Evolutionary conservation across 805 yeast genomes (phyloP), one percentile per base, ranked within the genome.

Genomic region (Lipomyces anomalus): DNA sequence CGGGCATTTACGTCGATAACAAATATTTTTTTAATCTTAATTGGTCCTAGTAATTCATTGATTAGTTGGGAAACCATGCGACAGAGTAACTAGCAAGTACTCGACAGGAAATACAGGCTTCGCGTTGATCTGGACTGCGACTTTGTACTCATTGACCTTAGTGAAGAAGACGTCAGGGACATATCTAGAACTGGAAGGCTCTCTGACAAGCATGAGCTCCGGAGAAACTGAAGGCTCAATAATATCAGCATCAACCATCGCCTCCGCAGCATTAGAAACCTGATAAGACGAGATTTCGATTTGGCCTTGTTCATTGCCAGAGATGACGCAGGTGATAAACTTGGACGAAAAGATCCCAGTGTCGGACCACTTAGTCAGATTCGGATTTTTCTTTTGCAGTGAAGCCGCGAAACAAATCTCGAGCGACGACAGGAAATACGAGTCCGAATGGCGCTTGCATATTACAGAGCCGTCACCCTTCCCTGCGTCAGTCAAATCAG

Each of bases 51-150:
- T n/a, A n/a, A n/a, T n/a, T n/a, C n/a, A n/a, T n/a, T n/a, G n/a
- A n/a, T n/a, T n/a, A n/a, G 53, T 20, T 1, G 95, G 95, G 74
- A 92, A 90, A 2, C 97, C 96, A 63, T 92, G 97, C 4, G 94
- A 82, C 51, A 90, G 67, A 1, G 96, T 81, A 0, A 90, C 95
- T 43, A 92, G 66, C 48, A 88, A 64, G 61, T 84, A 88, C 50
- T 88, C 96, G n/a, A 84, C 88, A 1, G 97, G 97, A 62, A 88
- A 85, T 21, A 92, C 84, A 1, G 96, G 95, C 58, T 82, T 82
- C 1, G 95, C 95, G 60, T 85, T 83, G 35, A 79, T 77, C 58
- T 87, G 87, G n/a, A 92, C 94, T 30, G 86, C 79, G 24, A 87
- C 68, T 3, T 85, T 85, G 66, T 92, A 92, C 66, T 92, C 97